A percentile compares a stretch with the other conserved stretches of the same genome.
Conservation (phyloP, 164 flowering plant species). For the Nymphaea thermarum region DNA sequence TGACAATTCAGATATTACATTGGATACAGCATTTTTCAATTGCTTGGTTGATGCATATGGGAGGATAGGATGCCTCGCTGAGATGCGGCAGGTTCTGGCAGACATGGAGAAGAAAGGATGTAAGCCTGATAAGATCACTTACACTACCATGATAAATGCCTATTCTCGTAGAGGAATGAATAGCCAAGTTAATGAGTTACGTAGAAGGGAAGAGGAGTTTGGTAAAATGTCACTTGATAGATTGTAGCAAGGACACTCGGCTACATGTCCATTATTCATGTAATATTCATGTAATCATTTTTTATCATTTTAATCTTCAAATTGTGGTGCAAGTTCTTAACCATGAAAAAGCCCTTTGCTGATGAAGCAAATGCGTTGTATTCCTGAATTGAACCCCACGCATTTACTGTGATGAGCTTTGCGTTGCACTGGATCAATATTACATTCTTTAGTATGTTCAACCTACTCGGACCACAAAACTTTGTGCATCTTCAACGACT, state of each 20-base stretch:
- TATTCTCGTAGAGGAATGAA: constrained; percentile 47
- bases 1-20: constrained; percentile 67
- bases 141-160: constrained; percentile 84
- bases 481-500: too few species aligned
- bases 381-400: too few species aligned
- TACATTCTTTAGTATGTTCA: too few species aligned
- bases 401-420: too few species aligned
- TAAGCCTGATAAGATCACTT: constrained; percentile 70
- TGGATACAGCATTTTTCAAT: constrained; percentile 75
- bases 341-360: too few species aligned
- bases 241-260: neutral
- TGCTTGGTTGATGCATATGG: constrained; percentile 92
- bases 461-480: too few species aligned
- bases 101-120: constrained; percentile 69
- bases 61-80: constrained; percentile 59
- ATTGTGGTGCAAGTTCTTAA: too few species aligned
- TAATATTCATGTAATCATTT: neutral
- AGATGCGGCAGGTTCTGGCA: constrained; percentile 78
- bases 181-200: constrained; percentile 46
- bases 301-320: neutral
- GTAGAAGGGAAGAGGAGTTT: constrained; percentile 3
- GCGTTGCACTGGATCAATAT: too few species aligned
- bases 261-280: neutral
- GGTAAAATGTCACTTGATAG: neutral
- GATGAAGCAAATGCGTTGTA: too few species aligned